These are phyloP conservation scores for Epichloe sibirici DNA, from an alignment of 2,329 filamentous ascomycete species.

Conservation along the genomic window DNA sequence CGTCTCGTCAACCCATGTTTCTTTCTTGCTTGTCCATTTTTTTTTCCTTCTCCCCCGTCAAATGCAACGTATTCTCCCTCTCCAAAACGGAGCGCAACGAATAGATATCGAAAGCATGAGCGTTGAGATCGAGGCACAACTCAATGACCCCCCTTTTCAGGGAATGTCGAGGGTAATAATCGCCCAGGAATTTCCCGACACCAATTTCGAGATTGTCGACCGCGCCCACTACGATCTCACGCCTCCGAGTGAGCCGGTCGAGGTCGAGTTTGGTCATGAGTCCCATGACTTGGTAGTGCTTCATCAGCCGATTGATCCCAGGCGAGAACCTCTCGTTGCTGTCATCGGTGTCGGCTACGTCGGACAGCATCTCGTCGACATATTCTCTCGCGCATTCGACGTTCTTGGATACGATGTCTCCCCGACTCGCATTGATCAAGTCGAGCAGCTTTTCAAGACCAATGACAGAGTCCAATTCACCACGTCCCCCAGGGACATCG, in stretches of 20 bases:
- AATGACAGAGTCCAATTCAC: constrained; percentile 25
- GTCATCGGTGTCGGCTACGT: constrained; percentile 43
- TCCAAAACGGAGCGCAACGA: not conserved
- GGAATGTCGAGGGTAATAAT: not conserved
- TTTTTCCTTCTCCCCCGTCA: not conserved
- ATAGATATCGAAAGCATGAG: not conserved
- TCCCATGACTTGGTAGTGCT: constrained; percentile 2
- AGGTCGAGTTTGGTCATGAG: constrained; percentile 9
- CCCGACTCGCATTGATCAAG: constrained; percentile 21
- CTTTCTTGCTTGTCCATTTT: not conserved
- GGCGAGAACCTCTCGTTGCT: constrained; percentile 25
- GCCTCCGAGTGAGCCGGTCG: constrained; percentile 20
- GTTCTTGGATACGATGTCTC: constrained; percentile 39
- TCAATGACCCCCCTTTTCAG: not conserved
- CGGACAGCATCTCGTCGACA: constrained; percentile 33
- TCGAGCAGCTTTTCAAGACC: constrained; percentile 17
- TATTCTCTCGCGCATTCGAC: constrained; percentile 27
- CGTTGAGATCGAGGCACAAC: not conserved
- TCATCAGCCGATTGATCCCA: constrained; percentile 4
- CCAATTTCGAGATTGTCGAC: constrained; percentile 8
- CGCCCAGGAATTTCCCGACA: not conserved
- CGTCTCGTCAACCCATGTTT: not conserved
- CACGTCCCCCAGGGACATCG: constrained; percentile 23
- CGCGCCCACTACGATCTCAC: constrained; percentile 21
- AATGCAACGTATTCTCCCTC: not conserved